Conservation (phyloP, 768 basidiomycete species). For the Tylopilus intermedius region DNA sequence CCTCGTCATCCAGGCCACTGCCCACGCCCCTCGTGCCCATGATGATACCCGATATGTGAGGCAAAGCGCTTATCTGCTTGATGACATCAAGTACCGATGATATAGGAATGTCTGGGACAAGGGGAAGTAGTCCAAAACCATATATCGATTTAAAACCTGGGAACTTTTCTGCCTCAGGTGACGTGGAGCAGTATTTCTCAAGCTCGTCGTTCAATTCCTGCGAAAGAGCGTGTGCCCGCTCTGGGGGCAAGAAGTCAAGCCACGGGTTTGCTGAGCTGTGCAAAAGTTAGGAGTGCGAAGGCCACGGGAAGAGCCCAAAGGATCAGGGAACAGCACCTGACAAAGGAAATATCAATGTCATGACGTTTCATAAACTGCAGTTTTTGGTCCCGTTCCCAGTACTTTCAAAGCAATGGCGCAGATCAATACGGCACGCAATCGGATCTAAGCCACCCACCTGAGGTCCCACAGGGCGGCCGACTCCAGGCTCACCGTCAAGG, state of each 20-base stretch:
- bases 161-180: slow-evolving; percentile 37
- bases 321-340: slow-evolving; percentile 45
- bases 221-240: slow-evolving; percentile 63
- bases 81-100: slow-evolving; percentile 58
- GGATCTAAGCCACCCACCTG: slow-evolving; percentile 41
- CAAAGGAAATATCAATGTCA: slow-evolving; percentile 72
- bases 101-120: slow-evolving; percentile 61
- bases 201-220: slow-evolving; percentile 71
- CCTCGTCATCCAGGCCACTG: slow-evolving; percentile 73
- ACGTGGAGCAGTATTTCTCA: slow-evolving; percentile 71
- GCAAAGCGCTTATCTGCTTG: slow-evolving; percentile 56
- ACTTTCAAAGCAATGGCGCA: slow-evolving; percentile 33
- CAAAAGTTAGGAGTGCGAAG: slow-evolving; percentile 15
- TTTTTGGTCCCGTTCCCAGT: slow-evolving; percentile 77
- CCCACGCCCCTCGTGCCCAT: slow-evolving; percentile 79
- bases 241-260: slow-evolving; percentile 78
- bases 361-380: slow-evolving; percentile 82
- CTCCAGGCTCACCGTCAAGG: slow-evolving; percentile 72
- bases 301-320: not conserved
- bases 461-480: slow-evolving; percentile 74
- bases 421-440: slow-evolving; percentile 9
- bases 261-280: slow-evolving; percentile 82
- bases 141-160: slow-evolving; percentile 60
- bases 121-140: slow-evolving; percentile 79
- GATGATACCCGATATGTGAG: slow-evolving; percentile 72